Evolutionary conservation across 179 eudicot species (phyloP), one percentile per base, ranked within the genome.

Genomic region (Sideroxylon spinosum): DNA sequence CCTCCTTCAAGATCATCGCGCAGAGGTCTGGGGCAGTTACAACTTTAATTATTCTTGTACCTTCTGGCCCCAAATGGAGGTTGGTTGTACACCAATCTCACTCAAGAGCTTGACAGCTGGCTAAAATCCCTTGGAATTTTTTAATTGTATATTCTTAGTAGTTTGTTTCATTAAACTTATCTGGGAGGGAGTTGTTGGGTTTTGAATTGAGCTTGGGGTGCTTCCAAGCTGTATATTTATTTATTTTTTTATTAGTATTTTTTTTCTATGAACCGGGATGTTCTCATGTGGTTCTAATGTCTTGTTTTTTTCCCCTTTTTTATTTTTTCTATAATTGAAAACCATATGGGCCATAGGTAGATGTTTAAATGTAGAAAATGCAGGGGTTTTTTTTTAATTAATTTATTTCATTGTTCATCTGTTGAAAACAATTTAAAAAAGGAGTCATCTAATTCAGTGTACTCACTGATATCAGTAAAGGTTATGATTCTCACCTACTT

Each of bases 11-110:
- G 89, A 78, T 81, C 91, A 13, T 73, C 79, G 9, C 85, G 85
- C 64, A 83, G 85, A 83, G 88, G 87, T 78, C 78, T 86, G 28
- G 97, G 88, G 68, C 95, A 91, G 79, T 76, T 86, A 75, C 90
- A 90, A 75, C 79, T 83, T 71, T 92, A 81, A 84, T 71, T 68
- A 20, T 71, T 67, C 61, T 25, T 22, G 65, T 37, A 14, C 48
- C 10, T 25, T 13, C 69, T 37, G 2, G 44, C 44, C 44, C 12
- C 32, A 49, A 20, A 37, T 55, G 67, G 57, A 69, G 75, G 79
- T 73, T 56, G 76, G 22, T 66, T 49, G 44, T 37, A 64, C 81
- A 82, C 70, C 29, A 57, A 64, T 86, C 83, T 82, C 75, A 73
- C 77, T 81, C 44, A 37, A 37, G 44, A 37, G 44, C 44, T 37